These are phyloP conservation scores for Neohortaea acidophila DNA, from an alignment of 495 filamentous ascomycete genomes.

Conservation along the genomic window DNA sequence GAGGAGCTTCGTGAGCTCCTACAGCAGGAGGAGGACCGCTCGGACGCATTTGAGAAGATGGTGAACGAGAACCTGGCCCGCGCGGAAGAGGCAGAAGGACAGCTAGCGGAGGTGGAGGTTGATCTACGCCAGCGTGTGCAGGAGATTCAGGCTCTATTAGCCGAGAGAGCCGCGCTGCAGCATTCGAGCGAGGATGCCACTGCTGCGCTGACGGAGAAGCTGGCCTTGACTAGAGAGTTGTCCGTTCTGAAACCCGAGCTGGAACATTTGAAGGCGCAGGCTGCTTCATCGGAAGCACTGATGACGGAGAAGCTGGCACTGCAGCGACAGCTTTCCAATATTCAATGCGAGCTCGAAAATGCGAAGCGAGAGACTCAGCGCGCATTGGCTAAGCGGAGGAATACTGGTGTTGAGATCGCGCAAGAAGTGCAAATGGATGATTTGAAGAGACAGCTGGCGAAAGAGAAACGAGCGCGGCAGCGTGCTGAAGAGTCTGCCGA, in stretches of 20 bases:
- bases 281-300: conserved; percentile 45
- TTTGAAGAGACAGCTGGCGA: conserved; percentile 34
- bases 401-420: conserved; percentile 16
- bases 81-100: conserved; percentile 40
- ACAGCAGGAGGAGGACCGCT: conserved; percentile 36
- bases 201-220: conserved; percentile 60
- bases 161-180: conserved; percentile 50
- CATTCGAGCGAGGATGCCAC: conserved; percentile 48
- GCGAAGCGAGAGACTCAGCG: conserved; percentile 56
- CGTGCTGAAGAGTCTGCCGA: conserved; percentile 17
- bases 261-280: conserved; percentile 60
- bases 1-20: conserved; percentile 48
- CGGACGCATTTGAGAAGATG: conserved; percentile 33
- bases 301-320: conserved; percentile 61
- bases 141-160: conserved; percentile 50
- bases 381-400: conserved; percentile 33
- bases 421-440: conserved; percentile 33
- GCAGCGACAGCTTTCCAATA: conserved; percentile 53
- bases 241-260: conserved; percentile 56
- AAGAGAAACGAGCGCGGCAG: conserved; percentile 31
- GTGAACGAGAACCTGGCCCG: conserved; percentile 41
- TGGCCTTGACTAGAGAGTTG: conserved; percentile 56
- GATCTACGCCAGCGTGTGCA: conserved; percentile 39
- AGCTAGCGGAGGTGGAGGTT: conserved; percentile 40
- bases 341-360: conserved; percentile 67